phyloP scores from a whole-genome alignment of 345 rosid genomes.

The Alliaria petiolata region DNA sequence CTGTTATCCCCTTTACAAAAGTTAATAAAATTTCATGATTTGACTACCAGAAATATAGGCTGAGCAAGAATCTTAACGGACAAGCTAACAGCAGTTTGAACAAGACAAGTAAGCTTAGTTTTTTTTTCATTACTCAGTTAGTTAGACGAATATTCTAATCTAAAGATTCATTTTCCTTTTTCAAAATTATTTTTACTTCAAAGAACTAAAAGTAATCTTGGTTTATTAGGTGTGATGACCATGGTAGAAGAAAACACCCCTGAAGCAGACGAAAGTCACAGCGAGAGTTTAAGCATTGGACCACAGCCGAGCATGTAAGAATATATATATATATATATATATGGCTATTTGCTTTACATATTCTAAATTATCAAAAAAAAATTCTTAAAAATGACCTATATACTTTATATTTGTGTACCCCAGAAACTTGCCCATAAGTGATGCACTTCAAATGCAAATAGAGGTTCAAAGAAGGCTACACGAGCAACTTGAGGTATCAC shows the following conservation, averaged over 20 bases:
- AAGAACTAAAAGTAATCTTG: background rate
- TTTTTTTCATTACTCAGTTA: background rate
- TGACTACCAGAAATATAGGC: slow-evolving; percentile 69
- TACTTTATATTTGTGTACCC: slow-evolving; percentile 21
- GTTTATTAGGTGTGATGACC: slow-evolving; percentile 41
- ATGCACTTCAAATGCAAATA: slow-evolving; percentile 84
- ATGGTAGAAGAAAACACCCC: slow-evolving; percentile 49
- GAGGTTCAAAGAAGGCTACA: slow-evolving; percentile 87
- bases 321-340: no score
- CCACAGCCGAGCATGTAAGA: slow-evolving; percentile 72
- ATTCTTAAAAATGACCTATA: no score
- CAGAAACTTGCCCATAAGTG: slow-evolving; percentile 71
- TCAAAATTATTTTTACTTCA: background rate
- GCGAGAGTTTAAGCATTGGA: slow-evolving; percentile 53
- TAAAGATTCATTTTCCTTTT: background rate
- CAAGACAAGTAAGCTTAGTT: slow-evolving; percentile 52
- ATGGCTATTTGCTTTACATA: background rate
- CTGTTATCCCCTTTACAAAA: background rate
- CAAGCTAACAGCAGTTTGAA: slow-evolving; percentile 56
- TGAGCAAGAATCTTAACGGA: slow-evolving; percentile 82
- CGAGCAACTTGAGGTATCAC: slow-evolving; percentile 86
- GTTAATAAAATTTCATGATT: slow-evolving; percentile 21
- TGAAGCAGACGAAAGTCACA: slow-evolving; percentile 52
- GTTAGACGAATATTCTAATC: background rate
- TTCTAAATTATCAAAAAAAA: background rate